A percentile compares a stretch with the other conserved stretches of the same genome.
Conservation (phyloP, 805 yeast species). For the Spathaspora boniae region DNA sequence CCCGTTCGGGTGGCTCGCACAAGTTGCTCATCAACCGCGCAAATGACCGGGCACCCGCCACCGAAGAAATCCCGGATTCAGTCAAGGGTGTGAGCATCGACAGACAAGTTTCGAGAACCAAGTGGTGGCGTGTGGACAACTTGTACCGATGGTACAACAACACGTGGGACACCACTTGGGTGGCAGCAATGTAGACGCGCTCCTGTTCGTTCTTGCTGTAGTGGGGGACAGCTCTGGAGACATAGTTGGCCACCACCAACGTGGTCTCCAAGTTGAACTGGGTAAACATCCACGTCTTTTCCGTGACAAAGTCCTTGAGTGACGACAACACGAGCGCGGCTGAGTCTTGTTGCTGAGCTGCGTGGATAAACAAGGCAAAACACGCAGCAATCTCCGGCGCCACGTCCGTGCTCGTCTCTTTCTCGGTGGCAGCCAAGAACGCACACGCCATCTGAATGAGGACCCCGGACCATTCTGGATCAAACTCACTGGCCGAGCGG, state of each 20-base stretch:
- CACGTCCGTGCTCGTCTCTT: conserved; percentile 9
- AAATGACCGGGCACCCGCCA: conserved; percentile 42
- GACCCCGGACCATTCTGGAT: conserved; percentile 10
- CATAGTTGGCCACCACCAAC: conserved; percentile 36
- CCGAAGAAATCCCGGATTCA: background rate
- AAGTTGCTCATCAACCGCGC: conserved; percentile 61
- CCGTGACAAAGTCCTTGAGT: conserved; percentile 40
- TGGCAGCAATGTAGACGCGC: conserved; percentile 33
- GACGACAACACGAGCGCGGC: conserved; percentile 12
- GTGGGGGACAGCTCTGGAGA: no score
- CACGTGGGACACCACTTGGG: conserved; percentile 55
- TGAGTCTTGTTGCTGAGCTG: conserved; percentile 9
- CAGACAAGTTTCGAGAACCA: conserved; percentile 49
- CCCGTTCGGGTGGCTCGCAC: conserved; percentile 63
- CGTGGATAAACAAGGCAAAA: conserved; percentile 25
- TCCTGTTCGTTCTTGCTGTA: conserved; percentile 1
- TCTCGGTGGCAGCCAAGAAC: conserved; percentile 14
- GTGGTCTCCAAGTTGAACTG: conserved; percentile 65
- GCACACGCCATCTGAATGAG: conserved; percentile 19
- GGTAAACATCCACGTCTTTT: conserved; percentile 53
- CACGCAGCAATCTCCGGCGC: conserved; percentile 22
- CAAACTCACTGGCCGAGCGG: conserved; percentile 16
- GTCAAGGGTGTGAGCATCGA: conserved; percentile 48
- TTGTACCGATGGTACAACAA: conserved; percentile 68
- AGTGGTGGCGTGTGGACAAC: conserved; percentile 69